phyloP scores from a whole-genome alignment of 345 rosid species.

The Syzygium jambos region DNA sequence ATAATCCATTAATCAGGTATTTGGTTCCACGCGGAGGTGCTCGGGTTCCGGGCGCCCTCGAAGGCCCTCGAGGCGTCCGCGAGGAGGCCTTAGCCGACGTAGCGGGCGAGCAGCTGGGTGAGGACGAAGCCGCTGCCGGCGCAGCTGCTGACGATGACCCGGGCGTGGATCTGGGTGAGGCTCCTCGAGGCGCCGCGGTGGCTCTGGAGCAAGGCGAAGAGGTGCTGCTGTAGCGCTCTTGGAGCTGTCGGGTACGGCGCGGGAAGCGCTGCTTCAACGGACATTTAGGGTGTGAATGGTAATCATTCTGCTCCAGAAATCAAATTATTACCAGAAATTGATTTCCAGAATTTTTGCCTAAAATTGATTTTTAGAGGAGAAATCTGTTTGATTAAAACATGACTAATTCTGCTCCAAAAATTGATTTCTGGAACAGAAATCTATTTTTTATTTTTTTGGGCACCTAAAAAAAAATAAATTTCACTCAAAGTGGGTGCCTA shows the following conservation, averaged over 20 bases:
- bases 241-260: conserved; percentile 5
- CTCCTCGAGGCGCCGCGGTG: conserved; percentile 8
- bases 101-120: conserved; percentile 33
- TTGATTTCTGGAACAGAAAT: too few species aligned
- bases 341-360: too few species aligned
- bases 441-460: too few species aligned
- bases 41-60: conserved; percentile 16
- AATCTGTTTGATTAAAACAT: too few species aligned
- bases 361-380: too few species aligned
- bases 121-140: conserved; percentile 24
- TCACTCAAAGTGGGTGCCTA: too few species aligned
- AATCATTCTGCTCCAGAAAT: too few species aligned
- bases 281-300: conserved; percentile 3
- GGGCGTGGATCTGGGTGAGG: conserved; percentile 43
- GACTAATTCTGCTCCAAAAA: too few species aligned
- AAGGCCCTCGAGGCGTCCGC: conserved; percentile 20
- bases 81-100: conserved; percentile 27
- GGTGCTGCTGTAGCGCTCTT: conserved; percentile 22
- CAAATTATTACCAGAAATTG: too few species aligned
- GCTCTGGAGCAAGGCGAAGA: conserved; percentile 21
- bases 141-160: conserved; percentile 30
- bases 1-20: too few species aligned
- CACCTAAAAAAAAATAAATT: too few species aligned
- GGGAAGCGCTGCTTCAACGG: not conserved
- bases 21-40: conserved; percentile 41